Percentiles rank a stretch among this genome's conserved stretches.
These are phyloP conservation scores for Penicillium sp. DNA, from an alignment of 2,329 filamentous ascomycete genomes.

Conservation along the genomic window DNA sequence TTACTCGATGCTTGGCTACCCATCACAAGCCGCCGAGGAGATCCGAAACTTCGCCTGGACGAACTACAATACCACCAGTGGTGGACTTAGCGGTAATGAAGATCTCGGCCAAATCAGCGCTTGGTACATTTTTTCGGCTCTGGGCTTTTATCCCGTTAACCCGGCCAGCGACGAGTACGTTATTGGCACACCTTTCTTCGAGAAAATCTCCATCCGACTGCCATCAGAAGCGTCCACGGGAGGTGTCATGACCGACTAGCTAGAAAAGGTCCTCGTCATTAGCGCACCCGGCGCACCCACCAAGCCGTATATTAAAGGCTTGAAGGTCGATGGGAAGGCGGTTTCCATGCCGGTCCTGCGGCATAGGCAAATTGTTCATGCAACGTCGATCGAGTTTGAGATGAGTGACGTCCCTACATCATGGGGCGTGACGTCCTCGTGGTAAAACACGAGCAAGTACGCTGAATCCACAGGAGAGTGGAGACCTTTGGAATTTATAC, in stretches of 20 bases:
- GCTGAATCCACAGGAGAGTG: too few relatives aligned
- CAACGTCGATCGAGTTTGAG: constrained; percentile 51
- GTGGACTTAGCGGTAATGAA: constrained; percentile 56
- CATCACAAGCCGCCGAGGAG: constrained; percentile 46
- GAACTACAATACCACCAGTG: constrained; percentile 55
- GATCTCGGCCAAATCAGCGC: constrained; percentile 59
- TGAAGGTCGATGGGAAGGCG: constrained; percentile 50
- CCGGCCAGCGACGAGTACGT: constrained; percentile 55
- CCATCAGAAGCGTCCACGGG: constrained; percentile 43
- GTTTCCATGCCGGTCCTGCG: constrained; percentile 46
- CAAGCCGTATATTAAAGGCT: constrained; percentile 50
- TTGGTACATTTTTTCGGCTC: constrained; percentile 56
- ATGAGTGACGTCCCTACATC: constrained; percentile 51
- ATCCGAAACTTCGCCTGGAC: constrained; percentile 47
- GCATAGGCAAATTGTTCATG: constrained; percentile 50
- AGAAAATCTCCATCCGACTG: constrained; percentile 49
- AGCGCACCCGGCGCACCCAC: constrained; percentile 49
- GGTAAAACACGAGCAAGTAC: not conserved
- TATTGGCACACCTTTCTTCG: constrained; percentile 55
- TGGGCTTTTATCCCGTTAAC: constrained; percentile 57
- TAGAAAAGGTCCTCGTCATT: constrained; percentile 45
- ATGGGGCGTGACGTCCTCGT: constrained; percentile 36
- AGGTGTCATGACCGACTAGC: constrained; percentile 26
- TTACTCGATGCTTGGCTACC: constrained; percentile 53
- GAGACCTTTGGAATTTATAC: too few relatives aligned